These are phyloP conservation scores for Daphne laureola DNA, from an alignment of 441 rosid species.

Conservation along the genomic window DNA sequence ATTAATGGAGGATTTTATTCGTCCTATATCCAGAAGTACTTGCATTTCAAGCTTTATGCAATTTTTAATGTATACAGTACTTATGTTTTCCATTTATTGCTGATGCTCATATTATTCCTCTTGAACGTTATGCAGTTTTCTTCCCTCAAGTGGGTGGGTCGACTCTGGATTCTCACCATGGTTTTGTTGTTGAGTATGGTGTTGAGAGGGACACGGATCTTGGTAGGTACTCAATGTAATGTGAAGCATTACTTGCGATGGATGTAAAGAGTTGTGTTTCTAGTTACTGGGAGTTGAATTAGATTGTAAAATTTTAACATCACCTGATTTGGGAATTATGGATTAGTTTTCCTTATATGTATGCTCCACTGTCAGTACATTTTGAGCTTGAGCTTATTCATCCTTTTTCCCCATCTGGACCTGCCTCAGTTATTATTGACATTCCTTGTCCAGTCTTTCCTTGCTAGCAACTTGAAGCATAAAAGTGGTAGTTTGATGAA, in stretches of 20 bases:
- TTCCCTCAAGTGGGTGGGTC: slow-evolving; percentile 58
- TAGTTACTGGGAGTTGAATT: not conserved
- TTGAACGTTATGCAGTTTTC: slow-evolving; percentile 34
- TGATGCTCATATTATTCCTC: slow-evolving; percentile 11
- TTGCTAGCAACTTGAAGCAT: not conserved
- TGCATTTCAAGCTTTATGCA: slow-evolving; percentile 7
- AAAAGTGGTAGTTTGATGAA: slow-evolving; percentile 7
- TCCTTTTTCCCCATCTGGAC: not conserved
- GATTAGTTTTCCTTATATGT: not conserved
- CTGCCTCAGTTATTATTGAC: not conserved
- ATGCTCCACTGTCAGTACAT: slow-evolving; percentile 2
- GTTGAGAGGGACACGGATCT: slow-evolving; percentile 59
- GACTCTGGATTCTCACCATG: slow-evolving; percentile 69
- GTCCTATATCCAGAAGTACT: slow-evolving; percentile 49
- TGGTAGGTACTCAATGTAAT: slow-evolving; percentile 30
- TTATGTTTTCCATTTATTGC: slow-evolving; percentile 4
- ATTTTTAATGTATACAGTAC: slow-evolving; percentile 5
- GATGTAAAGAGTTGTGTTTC: slow-evolving; percentile 3
- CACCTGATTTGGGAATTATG: not conserved
- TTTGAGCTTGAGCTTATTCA: slow-evolving; percentile 2
- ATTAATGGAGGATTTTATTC: slow-evolving; percentile 50
- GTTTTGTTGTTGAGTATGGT: slow-evolving; percentile 72
- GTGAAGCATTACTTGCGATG: not conserved
- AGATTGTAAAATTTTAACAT: slow-evolving; percentile 1
- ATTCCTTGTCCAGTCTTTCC: not conserved